phyloP scores from a whole-genome alignment of 768 basidiomycete genomes.

The Pisolithus sp. region DNA sequence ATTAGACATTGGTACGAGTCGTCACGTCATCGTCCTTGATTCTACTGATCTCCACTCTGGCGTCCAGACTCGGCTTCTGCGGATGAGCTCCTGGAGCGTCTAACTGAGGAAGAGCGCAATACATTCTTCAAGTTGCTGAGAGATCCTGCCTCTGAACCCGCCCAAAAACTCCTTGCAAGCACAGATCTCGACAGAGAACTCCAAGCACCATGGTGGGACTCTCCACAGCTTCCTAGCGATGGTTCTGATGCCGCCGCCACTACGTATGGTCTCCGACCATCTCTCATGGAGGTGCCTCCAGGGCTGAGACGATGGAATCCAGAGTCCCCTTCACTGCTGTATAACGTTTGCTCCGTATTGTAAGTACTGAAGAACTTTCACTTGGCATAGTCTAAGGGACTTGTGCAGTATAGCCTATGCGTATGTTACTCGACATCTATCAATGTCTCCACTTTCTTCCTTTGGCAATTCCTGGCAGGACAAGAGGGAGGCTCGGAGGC shows the following conservation, averaged over 20 bases:
- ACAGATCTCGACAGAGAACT: constrained; percentile 46
- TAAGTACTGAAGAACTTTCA: constrained; percentile 30
- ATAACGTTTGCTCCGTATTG: constrained; percentile 67
- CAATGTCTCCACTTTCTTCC: constrained; percentile 49
- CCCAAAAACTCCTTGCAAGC: constrained; percentile 53
- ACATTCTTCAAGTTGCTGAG: constrained; percentile 54
- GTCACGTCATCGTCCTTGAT: not conserved
- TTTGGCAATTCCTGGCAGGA: constrained; percentile 37
- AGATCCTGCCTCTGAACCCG: constrained; percentile 57
- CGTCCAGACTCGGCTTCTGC: constrained; percentile 47
- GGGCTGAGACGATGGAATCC: constrained; percentile 36
- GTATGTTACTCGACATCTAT: constrained; percentile 57
- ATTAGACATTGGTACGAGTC: constrained; percentile 55
- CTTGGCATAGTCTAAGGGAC: not conserved
- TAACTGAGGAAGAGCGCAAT: constrained; percentile 53
- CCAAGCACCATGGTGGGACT: constrained; percentile 72
- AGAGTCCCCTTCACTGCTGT: constrained; percentile 43
- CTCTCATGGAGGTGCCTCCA: constrained; percentile 40
- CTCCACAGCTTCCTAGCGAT: constrained; percentile 2
- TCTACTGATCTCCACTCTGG: not conserved
- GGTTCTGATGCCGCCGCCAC: not conserved
- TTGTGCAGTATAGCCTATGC: constrained; percentile 57
- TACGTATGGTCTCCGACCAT: constrained; percentile 35
- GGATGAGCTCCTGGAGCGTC: constrained; percentile 53
- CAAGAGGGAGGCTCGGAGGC: constrained; percentile 36